Evolutionary conservation across 202 grass and related monocot genomes (phyloP).

Genomic region (Carex arenaria): DNA sequence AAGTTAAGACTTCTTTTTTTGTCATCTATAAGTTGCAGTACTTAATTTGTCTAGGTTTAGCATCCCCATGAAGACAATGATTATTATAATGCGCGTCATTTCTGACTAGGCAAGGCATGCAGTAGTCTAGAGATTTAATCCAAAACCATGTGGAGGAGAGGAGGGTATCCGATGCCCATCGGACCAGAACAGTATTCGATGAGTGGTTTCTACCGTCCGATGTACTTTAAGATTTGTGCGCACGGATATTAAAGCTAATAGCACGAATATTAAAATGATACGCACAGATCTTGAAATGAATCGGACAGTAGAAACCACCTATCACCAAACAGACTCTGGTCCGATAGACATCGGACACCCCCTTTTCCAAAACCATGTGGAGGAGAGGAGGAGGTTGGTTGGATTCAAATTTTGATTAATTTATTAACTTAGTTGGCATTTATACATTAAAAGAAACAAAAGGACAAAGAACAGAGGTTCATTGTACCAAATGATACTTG

Average conservation of each 20-base stretch:
- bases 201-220: too few relatives aligned
- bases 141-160: neutral
- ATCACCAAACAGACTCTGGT: too few relatives aligned
- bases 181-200: too few relatives aligned
- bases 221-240: too few relatives aligned
- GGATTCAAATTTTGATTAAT: neutral
- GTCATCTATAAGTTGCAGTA: neutral
- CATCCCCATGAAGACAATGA: slow-evolving; percentile 23
- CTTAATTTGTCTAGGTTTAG: slow-evolving; percentile 14
- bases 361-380: slow-evolving; percentile 29
- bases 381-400: neutral
- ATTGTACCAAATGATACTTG: neutral
- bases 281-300: too few relatives aligned
- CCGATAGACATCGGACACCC: too few relatives aligned
- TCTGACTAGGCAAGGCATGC: neutral
- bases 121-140: neutral
- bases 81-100: neutral
- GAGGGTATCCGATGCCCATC: too few relatives aligned
- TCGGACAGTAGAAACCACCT: too few relatives aligned
- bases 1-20: neutral
- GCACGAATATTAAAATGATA: too few relatives aligned
- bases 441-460: slow-evolving; percentile 2
- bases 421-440: neutral
- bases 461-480: slow-evolving; percentile 7
- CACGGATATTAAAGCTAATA: too few relatives aligned